Percentiles rank a stretch among this genome's conserved stretches.
Conservation (phyloP, 2,329 filamentous ascomycete genomes). For the Cryphonectria parasitica region DNA sequence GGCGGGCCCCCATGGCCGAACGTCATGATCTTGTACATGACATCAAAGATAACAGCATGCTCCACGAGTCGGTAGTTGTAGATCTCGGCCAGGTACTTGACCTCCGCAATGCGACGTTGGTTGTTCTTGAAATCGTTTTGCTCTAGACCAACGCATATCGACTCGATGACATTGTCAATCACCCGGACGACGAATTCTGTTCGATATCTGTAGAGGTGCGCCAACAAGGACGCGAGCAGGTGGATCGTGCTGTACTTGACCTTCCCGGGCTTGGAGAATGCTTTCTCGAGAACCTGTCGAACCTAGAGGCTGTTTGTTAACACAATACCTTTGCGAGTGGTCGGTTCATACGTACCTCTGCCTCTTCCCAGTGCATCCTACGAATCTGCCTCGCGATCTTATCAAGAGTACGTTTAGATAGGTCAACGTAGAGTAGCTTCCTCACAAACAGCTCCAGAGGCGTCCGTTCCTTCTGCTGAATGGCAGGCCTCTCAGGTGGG, state of each 20-base stretch:
- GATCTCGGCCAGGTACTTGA: conserved; percentile 93
- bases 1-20: conserved; percentile 90
- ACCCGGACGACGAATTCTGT: conserved; percentile 88
- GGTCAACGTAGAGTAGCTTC: conserved; percentile 89
- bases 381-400: conserved; percentile 93
- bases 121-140: conserved; percentile 98
- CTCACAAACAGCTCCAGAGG: conserved; percentile 92
- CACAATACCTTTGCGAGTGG: conserved; percentile 28
- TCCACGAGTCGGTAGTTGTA: conserved; percentile 99
- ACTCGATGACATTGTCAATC: conserved; percentile 89
- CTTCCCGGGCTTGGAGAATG: conserved; percentile 95
- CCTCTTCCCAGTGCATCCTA: conserved; percentile 96
- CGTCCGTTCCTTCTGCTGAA: conserved; percentile 94
- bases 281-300: conserved; percentile 66
- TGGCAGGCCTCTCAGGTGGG: conserved; percentile 88
- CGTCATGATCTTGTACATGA: conserved; percentile 90
- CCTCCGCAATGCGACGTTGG: conserved; percentile 90
- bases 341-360: conserved; percentile 59
- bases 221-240: conserved; percentile 85
- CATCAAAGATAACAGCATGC: conserved; percentile 92
- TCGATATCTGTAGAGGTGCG: conserved; percentile 89
- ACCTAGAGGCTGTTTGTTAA: conserved; percentile 49
- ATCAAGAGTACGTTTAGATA: conserved; percentile 92
- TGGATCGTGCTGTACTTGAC: conserved; percentile 98
- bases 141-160: conserved; percentile 85